These are phyloP conservation scores for Oryza glumipatula DNA, from an alignment of 176 grass and related monocot genomes.

Conservation along the genomic window DNA sequence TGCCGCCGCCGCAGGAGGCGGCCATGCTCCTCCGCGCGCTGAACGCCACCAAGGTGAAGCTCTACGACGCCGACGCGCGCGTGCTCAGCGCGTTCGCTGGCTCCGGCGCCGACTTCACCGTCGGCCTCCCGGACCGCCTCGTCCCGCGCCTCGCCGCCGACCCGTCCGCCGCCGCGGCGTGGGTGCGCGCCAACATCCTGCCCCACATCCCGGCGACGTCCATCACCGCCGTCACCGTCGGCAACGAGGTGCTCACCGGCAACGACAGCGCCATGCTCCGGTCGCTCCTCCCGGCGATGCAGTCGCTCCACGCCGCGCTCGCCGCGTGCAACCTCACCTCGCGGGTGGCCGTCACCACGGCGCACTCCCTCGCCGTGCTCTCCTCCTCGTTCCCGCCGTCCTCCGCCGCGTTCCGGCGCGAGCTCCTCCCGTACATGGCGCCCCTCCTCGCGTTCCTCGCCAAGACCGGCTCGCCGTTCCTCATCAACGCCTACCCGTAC, in stretches of 20 bases:
- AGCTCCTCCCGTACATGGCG: slow-evolving; percentile 61
- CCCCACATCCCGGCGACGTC: slow-evolving; percentile 71
- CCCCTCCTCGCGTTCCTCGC: slow-evolving; percentile 70
- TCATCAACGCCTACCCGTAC: slow-evolving; percentile 93
- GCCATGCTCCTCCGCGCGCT: slow-evolving; percentile 61
- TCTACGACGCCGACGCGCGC: slow-evolving; percentile 74
- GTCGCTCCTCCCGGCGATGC: slow-evolving; percentile 77
- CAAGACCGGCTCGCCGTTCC: slow-evolving; percentile 66
- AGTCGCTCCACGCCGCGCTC: slow-evolving; percentile 62
- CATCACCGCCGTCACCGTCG: slow-evolving; percentile 69
- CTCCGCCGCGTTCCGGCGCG: slow-evolving; percentile 54
- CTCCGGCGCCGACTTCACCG: slow-evolving; percentile 67
- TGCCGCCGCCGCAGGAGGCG: slow-evolving; percentile 60
- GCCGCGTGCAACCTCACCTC: slow-evolving; percentile 49
- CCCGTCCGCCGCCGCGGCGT: slow-evolving; percentile 48
- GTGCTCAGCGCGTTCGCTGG: slow-evolving; percentile 77
- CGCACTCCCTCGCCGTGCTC: slow-evolving; percentile 86
- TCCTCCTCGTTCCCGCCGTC: slow-evolving; percentile 82
- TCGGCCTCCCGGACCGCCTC: slow-evolving; percentile 69
- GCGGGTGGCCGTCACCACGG: slow-evolving; percentile 69
- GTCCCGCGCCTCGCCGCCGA: slow-evolving; percentile 57
- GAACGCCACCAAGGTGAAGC: slow-evolving; percentile 55
- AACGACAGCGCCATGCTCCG: slow-evolving; percentile 56
- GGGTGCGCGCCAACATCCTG: slow-evolving; percentile 64
- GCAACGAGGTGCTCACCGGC: slow-evolving; percentile 87